Evolutionary conservation across 768 basidiomycete genomes (phyloP).

Genomic region (Trametes cinnabarina): DNA sequence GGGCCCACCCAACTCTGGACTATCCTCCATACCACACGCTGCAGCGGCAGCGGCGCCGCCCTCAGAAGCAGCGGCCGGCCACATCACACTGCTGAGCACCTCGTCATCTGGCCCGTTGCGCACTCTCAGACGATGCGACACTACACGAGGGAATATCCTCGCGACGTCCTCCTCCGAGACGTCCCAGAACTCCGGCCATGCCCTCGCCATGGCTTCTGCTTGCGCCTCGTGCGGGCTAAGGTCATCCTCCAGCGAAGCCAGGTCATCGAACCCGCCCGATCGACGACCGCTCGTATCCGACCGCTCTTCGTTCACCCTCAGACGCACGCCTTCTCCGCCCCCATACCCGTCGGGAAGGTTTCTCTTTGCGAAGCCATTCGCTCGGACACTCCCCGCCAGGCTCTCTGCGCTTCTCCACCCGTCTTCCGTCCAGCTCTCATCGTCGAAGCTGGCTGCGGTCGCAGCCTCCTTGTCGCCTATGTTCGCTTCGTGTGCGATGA

Average conservation of each 20-base stretch:
- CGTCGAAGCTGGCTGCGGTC: slow-evolving; percentile 1
- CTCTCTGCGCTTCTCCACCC: slow-evolving; percentile 22
- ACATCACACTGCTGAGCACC: slow-evolving; percentile 59
- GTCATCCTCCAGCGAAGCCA: not conserved
- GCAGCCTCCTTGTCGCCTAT: slow-evolving; percentile 10
- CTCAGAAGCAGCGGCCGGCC: slow-evolving; percentile 43
- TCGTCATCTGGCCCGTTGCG: slow-evolving; percentile 71
- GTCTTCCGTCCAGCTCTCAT: slow-evolving; percentile 7
- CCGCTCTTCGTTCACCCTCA: slow-evolving; percentile 1
- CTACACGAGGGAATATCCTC: slow-evolving; percentile 66
- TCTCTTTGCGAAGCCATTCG: slow-evolving; percentile 6
- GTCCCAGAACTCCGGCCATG: slow-evolving; percentile 38
- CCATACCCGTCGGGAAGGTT: not conserved
- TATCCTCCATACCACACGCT: slow-evolving; percentile 4
- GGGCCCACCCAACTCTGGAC: not conserved
- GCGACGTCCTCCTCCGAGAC: slow-evolving; percentile 76
- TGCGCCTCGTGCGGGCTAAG: slow-evolving; percentile 8
- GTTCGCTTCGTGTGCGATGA: slow-evolving; percentile 34
- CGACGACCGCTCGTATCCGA: not conserved
- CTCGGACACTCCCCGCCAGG: slow-evolving; percentile 6
- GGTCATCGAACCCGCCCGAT: not conserved
- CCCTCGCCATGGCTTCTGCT: slow-evolving; percentile 16
- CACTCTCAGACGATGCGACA: slow-evolving; percentile 73
- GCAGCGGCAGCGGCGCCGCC: slow-evolving; percentile 6
- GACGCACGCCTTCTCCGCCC: not conserved